These are phyloP conservation scores for Aspergillus tanneri DNA, from an alignment of 2,329 filamentous ascomycete species.

Conservation along the genomic window DNA sequence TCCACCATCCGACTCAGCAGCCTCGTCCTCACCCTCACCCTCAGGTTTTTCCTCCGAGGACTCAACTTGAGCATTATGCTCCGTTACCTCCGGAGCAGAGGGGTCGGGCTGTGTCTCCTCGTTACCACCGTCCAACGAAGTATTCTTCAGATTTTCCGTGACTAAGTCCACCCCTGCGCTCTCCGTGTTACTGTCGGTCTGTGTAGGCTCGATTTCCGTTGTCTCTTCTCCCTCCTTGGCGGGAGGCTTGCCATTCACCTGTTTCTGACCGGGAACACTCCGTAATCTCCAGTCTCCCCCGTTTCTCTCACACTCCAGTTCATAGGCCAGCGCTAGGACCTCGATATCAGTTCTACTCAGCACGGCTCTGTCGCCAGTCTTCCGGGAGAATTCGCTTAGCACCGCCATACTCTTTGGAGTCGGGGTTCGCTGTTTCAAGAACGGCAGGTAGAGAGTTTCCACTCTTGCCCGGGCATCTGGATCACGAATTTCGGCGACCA, in stretches of 20 bases:
- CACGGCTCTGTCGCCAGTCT: constrained; percentile 85
- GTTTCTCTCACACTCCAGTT: constrained; percentile 88
- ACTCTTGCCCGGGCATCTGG: constrained; percentile 75
- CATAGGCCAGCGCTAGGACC: constrained; percentile 85
- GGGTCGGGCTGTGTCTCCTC: constrained; percentile 28
- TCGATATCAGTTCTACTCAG: constrained; percentile 87
- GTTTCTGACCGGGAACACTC: constrained; percentile 74
- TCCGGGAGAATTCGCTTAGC: constrained; percentile 79
- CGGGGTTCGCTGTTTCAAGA: constrained; percentile 74
- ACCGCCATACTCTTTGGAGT: constrained; percentile 73
- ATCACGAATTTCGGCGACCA: constrained; percentile 85
- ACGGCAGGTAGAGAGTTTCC: constrained; percentile 80
- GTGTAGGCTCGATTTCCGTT: constrained; percentile 33
- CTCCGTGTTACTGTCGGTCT: constrained; percentile 20
- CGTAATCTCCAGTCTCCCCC: constrained; percentile 85
- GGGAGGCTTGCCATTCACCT: constrained; percentile 68
- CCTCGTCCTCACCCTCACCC: constrained; percentile 30
- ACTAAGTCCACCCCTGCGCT: constrained; percentile 29
- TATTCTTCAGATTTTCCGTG: constrained; percentile 28
- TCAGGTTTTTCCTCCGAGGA: constrained; percentile 28
- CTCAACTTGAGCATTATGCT: constrained; percentile 14
- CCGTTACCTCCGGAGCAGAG: constrained; percentile 15
- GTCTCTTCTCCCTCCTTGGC: constrained; percentile 39
- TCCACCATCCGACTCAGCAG: constrained; percentile 55
- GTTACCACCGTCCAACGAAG: constrained; percentile 29